Conservation (phyloP, 1,284 basidiomycete species). For the Ceratobasidium sp. region DNA sequence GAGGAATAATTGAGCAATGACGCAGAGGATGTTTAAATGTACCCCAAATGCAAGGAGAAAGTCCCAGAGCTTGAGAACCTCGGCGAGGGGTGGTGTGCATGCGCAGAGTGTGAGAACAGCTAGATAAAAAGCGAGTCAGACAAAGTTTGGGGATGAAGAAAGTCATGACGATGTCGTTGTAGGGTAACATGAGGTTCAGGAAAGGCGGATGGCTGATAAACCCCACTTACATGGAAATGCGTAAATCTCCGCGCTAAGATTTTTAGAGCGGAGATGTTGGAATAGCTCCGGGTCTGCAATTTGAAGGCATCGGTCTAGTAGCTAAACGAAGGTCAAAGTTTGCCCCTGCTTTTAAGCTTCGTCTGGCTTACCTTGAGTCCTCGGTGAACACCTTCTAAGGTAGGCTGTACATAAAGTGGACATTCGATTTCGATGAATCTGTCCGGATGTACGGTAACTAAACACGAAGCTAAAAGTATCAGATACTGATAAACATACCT, state of each 20-base stretch:
- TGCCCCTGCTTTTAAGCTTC: neutral
- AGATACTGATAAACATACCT: conserved; percentile 52
- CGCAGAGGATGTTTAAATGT: conserved; percentile 94
- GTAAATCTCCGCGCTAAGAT: conserved; percentile 97
- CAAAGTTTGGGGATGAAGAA: neutral
- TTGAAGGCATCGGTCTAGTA: conserved; percentile 91
- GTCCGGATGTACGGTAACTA: neutral
- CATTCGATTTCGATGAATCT: conserved; percentile 93
- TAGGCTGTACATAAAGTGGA: conserved; percentile 95
- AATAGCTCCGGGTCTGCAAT: conserved; percentile 91
- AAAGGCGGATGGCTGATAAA: conserved; percentile 6
- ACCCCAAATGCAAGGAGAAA: conserved; percentile 96
- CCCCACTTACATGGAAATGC: conserved; percentile 89
- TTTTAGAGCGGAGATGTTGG: conserved; percentile 85
- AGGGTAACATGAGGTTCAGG: conserved; percentile 14
- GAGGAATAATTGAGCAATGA: conserved; percentile 92
- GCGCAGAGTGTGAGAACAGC: conserved; percentile 95
- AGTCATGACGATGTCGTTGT: no score
- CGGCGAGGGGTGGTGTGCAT: conserved; percentile 94
- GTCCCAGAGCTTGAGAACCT: conserved; percentile 96
- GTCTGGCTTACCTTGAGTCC: conserved; percentile 86
- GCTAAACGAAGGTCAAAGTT: conserved; percentile 62
- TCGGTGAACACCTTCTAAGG: conserved; percentile 92
- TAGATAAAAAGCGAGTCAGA: conserved; percentile 55
- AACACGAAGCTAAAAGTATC: no score